Percentiles rank a stretch among this genome's conserved stretches.
phyloP scores from a whole-genome alignment of 2,329 filamentous ascomycete species.

The Seiridium cupressi region DNA sequence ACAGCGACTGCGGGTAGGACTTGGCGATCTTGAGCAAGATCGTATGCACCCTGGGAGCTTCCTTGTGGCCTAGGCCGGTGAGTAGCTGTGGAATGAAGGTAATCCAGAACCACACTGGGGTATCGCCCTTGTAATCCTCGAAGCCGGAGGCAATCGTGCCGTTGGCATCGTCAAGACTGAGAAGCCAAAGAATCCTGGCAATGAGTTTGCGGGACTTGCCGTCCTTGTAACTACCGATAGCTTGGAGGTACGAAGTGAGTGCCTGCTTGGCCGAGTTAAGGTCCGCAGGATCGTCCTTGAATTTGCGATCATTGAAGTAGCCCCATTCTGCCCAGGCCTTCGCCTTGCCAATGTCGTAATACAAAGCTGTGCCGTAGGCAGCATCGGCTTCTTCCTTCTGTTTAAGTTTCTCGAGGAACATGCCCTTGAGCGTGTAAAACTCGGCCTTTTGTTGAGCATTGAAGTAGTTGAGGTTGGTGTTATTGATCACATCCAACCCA shows the following conservation, averaged over 20 bases:
- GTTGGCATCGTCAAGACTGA: slow-evolving; percentile 88
- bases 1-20: slow-evolving; percentile 90
- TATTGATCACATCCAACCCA: slow-evolving; percentile 97
- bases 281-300: slow-evolving; percentile 85
- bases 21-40: slow-evolving; percentile 94
- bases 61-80: slow-evolving; percentile 85
- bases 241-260: slow-evolving; percentile 93
- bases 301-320: slow-evolving; percentile 94
- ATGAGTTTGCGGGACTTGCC: slow-evolving; percentile 93
- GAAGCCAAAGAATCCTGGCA: slow-evolving; percentile 88
- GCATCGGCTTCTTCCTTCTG: slow-evolving; percentile 90
- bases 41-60: slow-evolving; percentile 80
- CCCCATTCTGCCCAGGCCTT: slow-evolving; percentile 99
- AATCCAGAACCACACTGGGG: slow-evolving; percentile 99
- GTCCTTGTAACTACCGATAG: slow-evolving; percentile 94
- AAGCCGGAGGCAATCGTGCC: slow-evolving; percentile 83
- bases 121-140: slow-evolving; percentile 95
- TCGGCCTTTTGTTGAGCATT: slow-evolving; percentile 94
- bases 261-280: slow-evolving; percentile 85
- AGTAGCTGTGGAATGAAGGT: slow-evolving; percentile 97
- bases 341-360: slow-evolving; percentile 90
- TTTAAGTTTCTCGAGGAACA: slow-evolving; percentile 94
- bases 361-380: slow-evolving; percentile 91
- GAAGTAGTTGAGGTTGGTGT: slow-evolving; percentile 98
- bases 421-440: slow-evolving; percentile 98